Evolutionary conservation across 768 basidiomycete genomes (phyloP).

Genomic region (Tylopilus subfusipes): DNA sequence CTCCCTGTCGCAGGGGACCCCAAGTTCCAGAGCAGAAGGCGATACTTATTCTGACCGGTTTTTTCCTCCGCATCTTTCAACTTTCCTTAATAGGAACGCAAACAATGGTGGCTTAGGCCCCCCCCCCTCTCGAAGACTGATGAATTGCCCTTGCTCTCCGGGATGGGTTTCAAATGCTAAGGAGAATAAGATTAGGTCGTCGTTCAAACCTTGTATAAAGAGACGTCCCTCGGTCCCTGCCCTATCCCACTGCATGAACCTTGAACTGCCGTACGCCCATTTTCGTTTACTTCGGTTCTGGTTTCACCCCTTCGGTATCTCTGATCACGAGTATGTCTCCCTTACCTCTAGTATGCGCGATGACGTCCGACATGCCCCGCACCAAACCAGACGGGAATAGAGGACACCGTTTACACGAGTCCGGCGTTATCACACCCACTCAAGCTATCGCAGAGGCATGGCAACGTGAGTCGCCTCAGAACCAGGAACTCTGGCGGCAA

Average conservation of each 20-base stretch:
- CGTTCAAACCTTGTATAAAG: conserved; percentile 37
- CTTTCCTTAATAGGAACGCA: conserved; percentile 30
- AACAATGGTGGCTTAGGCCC: conserved; percentile 30
- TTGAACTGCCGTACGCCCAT: conserved; percentile 37
- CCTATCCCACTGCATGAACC: conserved; percentile 31
- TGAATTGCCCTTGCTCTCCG: conserved; percentile 17
- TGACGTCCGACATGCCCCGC: conserved; percentile 35
- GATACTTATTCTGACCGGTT: conserved; percentile 29
- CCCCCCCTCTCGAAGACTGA: conserved; percentile 21
- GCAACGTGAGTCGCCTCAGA: conserved; percentile 58
- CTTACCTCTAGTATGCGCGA: conserved; percentile 31
- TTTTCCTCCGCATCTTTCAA: conserved; percentile 30
- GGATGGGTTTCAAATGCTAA: conserved; percentile 25
- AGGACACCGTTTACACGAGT: conserved; percentile 27
- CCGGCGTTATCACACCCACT: conserved; percentile 45
- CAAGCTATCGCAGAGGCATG: conserved; percentile 68
- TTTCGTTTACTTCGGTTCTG: conserved; percentile 30
- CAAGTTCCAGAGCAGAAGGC: conserved; percentile 36
- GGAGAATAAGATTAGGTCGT: conserved; percentile 29
- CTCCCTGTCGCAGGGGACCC: conserved; percentile 27
- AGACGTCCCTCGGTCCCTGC: conserved; percentile 30
- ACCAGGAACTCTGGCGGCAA: conserved; percentile 57
- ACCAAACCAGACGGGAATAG: conserved; percentile 34
- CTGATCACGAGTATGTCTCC: conserved; percentile 32
- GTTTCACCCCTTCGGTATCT: conserved; percentile 15